Percentiles rank a stretch among this genome's conserved stretches.
These are phyloP conservation scores for Aspergillus pseudoviridinutans DNA, from an alignment of 2,329 filamentous ascomycete genomes.

Conservation along the genomic window DNA sequence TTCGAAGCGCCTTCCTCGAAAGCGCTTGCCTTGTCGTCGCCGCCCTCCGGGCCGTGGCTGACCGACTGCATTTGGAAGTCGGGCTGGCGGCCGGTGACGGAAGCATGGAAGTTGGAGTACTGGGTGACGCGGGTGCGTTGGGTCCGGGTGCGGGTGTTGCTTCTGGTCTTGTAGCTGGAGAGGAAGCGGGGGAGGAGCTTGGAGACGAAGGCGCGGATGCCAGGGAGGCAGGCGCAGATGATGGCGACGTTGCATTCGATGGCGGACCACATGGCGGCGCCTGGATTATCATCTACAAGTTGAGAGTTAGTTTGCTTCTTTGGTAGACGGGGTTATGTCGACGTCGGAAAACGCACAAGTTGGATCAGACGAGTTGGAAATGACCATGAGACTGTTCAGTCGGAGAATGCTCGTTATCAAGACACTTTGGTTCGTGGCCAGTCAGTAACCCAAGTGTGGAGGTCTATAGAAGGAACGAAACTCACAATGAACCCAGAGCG, in stretches of 20 bases:
- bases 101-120: constrained; percentile 19
- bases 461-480: neutral
- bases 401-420: constrained; percentile 39
- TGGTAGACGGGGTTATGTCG: neutral
- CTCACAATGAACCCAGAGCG: constrained; percentile 41
- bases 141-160: constrained; percentile 14
- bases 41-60: neutral
- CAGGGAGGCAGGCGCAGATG: constrained; percentile 39
- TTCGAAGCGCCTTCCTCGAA: neutral
- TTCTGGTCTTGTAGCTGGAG: constrained; percentile 16
- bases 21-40: neutral
- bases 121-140: constrained; percentile 13
- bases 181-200: constrained; percentile 25
- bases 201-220: constrained; percentile 24
- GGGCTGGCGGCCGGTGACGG: constrained; percentile 13
- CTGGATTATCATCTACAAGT: constrained; percentile 26
- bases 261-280: constrained; percentile 42
- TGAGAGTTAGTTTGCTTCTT: neutral
- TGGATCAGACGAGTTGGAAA: constrained; percentile 25
- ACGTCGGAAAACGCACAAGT: constrained; percentile 20
- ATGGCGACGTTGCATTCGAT: constrained; percentile 42
- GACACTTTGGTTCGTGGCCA: constrained; percentile 30
- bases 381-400: constrained; percentile 24
- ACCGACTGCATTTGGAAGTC: constrained; percentile 15
- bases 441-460: constrained; percentile 7